Base-by-base conservation (phyloP, 2,329 filamentous ascomycete species). In the Calonectria ilicicola region DNA sequence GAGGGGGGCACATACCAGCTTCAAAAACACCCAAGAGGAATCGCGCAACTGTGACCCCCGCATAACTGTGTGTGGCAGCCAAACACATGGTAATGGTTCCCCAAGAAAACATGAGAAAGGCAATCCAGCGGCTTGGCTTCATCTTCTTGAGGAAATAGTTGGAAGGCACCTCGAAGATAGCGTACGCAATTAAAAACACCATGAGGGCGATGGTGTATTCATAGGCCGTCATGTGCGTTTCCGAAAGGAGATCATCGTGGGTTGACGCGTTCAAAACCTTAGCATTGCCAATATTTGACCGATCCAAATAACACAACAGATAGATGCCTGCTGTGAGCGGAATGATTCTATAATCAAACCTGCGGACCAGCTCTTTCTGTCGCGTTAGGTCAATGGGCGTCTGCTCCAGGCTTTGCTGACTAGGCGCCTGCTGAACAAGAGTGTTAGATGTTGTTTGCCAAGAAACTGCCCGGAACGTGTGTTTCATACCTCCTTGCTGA, bases 201-300 rank as follows among this genome's bases (percentile, higher is more conserved):
- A 82, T 83, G 17, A 90, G 85, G 2, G 78, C 76, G 17, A 90
- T 84, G 80, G 93, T 93, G 81, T 93, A 94, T 79, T 92, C 86
- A 23, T 86, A 85, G 21, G 66, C 70, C 15, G 75, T 74, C 74
- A 81, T 80, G 35, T 86, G 83, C 12, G 93, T 85, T 72, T 92
- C 91, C 1, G 75, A 63, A 44, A 79, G 74, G 17, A 79, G 77
- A 46, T 79, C 75, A 67, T 79, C 69, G 9, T 69, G 49, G 64
- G 88, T 84, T 47, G 82, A 79, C 7, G 83, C 72, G 27, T 82
- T 82, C 44, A 83, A 79, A 21, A 85, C 81, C 70, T 82, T 83
- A 44, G 84, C 84, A 76, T 85, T 85, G 21, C 86, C 86, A 65
- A 89, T 87, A 74, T 89, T 89, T n/a, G 86, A 88, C 44, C 87